These are phyloP conservation scores for Beauveria sp. DNA, from an alignment of 2,329 filamentous ascomycete genomes.

Conservation along the genomic window DNA sequence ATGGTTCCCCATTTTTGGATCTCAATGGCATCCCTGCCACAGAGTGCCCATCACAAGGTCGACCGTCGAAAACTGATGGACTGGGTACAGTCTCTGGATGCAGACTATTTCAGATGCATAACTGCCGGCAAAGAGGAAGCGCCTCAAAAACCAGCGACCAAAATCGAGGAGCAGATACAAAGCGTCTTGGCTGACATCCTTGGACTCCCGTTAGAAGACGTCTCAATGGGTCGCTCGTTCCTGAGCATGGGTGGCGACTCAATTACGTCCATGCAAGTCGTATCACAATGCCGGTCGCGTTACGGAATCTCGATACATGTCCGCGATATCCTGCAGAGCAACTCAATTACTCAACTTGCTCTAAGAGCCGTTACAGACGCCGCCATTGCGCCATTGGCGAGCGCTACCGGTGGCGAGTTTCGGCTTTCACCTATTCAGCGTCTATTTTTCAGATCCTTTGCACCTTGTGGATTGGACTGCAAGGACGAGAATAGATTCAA, in stretches of 20 bases:
- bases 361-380: neutral
- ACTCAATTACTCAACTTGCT: slow-evolving; percentile 17
- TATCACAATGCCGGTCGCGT: neutral
- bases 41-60: neutral
- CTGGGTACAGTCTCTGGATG: neutral
- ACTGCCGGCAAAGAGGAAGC: neutral
- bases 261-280: slow-evolving; percentile 6
- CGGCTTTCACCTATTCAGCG: neutral
- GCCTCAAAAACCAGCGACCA: neutral
- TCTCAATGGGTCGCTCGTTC: neutral
- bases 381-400: neutral
- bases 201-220: slow-evolving; percentile 9
- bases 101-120: neutral
- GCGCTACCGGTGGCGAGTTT: slow-evolving; percentile 16
- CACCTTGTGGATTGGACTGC: neutral
- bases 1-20: neutral
- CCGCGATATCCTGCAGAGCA: slow-evolving; percentile 7
- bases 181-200: slow-evolving; percentile 25
- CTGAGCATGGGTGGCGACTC: neutral
- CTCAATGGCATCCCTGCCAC: neutral
- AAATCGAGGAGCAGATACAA: neutral
- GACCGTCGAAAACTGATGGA: neutral
- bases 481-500: slow-evolving; percentile 16
- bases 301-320: slow-evolving; percentile 7
- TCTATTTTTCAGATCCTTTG: neutral